Conservation (phyloP, 352 stramenopile genomes). For the Phytophthora citrophthora region DNA sequence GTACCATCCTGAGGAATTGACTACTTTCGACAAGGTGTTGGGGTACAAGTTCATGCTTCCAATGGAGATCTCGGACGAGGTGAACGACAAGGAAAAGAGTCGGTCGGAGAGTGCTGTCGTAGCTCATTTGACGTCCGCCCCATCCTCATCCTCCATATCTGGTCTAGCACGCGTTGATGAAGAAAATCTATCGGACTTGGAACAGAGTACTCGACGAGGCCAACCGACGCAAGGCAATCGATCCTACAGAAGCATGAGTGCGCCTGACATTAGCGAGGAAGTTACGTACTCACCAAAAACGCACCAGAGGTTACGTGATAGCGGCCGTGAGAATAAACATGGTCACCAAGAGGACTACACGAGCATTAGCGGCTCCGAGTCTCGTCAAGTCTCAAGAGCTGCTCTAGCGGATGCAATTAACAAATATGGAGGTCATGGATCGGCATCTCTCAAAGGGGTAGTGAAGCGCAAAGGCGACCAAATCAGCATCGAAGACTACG, state of each 20-base stretch:
- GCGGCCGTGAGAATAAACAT: conserved; percentile 39
- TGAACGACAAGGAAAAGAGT: conserved; percentile 57
- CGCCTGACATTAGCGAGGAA: conserved; percentile 77
- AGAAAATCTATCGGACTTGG: conserved; percentile 50
- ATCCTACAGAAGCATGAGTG: conserved; percentile 74
- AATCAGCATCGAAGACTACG: conserved; percentile 65
- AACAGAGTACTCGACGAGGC: conserved; percentile 26
- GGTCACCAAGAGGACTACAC: conserved; percentile 34
- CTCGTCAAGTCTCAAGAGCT: conserved; percentile 31
- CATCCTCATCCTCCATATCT: conserved; percentile 55
- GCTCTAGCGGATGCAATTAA: conserved; percentile 40
- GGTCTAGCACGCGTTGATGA: conserved; percentile 49
- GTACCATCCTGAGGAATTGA: conserved; percentile 86
- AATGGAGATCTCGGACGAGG: conserved; percentile 77
- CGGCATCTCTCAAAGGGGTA: conserved; percentile 34
- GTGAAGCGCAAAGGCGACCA: conserved; percentile 66
- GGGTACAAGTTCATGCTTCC: conserved; percentile 90
- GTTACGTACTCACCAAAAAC: conserved; percentile 31
- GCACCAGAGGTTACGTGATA: conserved; percentile 44
- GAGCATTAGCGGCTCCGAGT: conserved; percentile 42
- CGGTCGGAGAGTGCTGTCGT: conserved; percentile 51
- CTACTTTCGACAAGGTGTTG: conserved; percentile 86
- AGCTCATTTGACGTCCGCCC: conserved; percentile 49
- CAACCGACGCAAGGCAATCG: conserved; percentile 39
- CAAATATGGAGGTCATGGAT: conserved; percentile 37